phyloP scores from a whole-genome alignment of 176 grass and related monocot species.

The Lolium multiflorum region DNA sequence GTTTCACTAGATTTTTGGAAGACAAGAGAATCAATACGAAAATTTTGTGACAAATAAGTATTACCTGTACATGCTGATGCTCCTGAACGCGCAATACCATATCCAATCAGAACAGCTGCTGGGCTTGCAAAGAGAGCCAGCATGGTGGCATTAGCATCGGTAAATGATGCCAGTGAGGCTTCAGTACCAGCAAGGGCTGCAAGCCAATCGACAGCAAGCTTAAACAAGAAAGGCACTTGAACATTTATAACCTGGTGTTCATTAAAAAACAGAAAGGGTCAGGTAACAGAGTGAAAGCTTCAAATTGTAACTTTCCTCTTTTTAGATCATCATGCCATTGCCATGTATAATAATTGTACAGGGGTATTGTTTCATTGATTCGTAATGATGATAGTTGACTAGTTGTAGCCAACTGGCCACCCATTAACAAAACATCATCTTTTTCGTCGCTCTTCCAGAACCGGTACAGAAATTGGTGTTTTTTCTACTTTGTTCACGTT shows the following conservation, averaged over 20 bases:
- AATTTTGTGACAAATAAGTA: not conserved
- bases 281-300: constrained; percentile 37
- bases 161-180: constrained; percentile 82
- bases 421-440: too few species aligned
- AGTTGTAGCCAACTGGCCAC: not conserved
- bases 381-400: not conserved
- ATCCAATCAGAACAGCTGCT: constrained; percentile 94
- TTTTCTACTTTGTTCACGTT: not conserved
- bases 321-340: constrained; percentile 12
- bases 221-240: constrained; percentile 99
- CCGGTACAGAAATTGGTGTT: too few species aligned
- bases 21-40: not conserved
- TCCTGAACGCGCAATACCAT: constrained; percentile 95
- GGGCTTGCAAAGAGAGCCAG: constrained; percentile 97
- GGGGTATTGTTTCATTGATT: constrained; percentile 20
- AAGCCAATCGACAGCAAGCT: constrained; percentile 97
- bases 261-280: constrained; percentile 52
- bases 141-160: constrained; percentile 83
- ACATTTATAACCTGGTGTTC: constrained; percentile 97
- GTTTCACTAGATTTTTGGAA: not conserved
- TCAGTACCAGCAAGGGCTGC: constrained; percentile 72
- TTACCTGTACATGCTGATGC: constrained; percentile 92
- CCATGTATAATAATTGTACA: constrained; percentile 14
- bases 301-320: constrained; percentile 26
- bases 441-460: too few species aligned